These are phyloP conservation scores for Truncatella angustata DNA, from an alignment of 2,329 filamentous ascomycete species.

Conservation along the genomic window DNA sequence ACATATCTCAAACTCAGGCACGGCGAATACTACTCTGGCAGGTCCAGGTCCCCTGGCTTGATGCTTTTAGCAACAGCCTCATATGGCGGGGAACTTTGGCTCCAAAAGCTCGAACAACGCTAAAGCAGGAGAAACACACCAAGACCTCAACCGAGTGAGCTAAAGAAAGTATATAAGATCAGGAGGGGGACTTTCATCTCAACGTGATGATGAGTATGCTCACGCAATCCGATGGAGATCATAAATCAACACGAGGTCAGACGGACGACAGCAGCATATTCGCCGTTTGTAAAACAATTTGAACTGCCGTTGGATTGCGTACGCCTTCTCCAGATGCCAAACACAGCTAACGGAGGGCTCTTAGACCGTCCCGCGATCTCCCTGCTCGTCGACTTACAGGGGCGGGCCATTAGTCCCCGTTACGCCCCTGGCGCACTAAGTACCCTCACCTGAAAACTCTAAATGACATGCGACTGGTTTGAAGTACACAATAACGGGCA, in stretches of 20 bases:
- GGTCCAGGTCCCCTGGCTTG: background rate
- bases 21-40: conserved; percentile 1
- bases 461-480: conserved; percentile 7
- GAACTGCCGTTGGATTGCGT: background rate
- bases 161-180: background rate
- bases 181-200: background rate
- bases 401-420: conserved; percentile 1
- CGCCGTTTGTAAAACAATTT: background rate
- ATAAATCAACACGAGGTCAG: background rate
- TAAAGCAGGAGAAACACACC: conserved; percentile 11
- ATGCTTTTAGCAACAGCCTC: conserved; percentile 9
- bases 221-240: background rate
- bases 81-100: conserved; percentile 5
- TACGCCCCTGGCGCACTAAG: background rate
- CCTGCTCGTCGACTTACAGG: background rate
- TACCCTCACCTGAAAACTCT: conserved; percentile 9
- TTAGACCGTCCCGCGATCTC: background rate
- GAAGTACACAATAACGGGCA: conserved; percentile 3
- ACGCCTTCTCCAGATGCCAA: background rate
- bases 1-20: conserved; percentile 5
- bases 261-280: conserved; percentile 3
- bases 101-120: conserved; percentile 7
- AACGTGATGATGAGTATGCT: too few species aligned
- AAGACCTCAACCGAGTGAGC: conserved; percentile 1
- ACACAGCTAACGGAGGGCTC: background rate